Base-by-base conservation (phyloP, 106 monocot species). In the Hemerocallis citrina region DNA sequence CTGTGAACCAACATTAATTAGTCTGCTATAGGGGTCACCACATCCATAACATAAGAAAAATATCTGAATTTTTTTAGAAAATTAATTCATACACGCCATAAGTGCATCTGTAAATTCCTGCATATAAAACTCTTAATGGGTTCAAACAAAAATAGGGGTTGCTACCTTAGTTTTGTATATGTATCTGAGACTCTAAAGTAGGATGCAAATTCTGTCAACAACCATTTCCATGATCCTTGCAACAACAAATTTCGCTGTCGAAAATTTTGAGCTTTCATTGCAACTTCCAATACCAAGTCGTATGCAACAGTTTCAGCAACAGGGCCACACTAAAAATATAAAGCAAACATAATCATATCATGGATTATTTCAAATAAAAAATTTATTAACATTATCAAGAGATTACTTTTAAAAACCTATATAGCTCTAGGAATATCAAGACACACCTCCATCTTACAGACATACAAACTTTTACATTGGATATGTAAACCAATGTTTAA, bases 271-370 rank as follows among this genome's bases (percentile, higher is more conserved):
- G 75, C 72, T 79, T 98, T 98, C 91, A 98, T 91, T 43, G 96
- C 88, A 52, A 98, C 91, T 77, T 92, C 96, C 54, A 98, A 44
- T 36, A 85, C 87, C 37, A 92, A 69, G 66, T 98, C 91, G 71
- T 92, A 98, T 59, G 96, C 96, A 33, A 92, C 91, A 34, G 96
- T 98, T 71, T 98, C 96, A 36, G 96, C 96, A 74, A 98, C 81
- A 88, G 88, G 82, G 7, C 91, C 91, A 62, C 81, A 91, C 96
- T 98, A 62, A 52, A 75, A 63, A 60, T 13, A 59, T n/a, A n/a
- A n/a, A n/a, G n/a, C n/a, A n/a, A n/a, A n/a, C n/a, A n/a, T n/a
- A n/a, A n/a, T n/a, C n/a, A n/a, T n/a, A n/a, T n/a, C n/a, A n/a
- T n/a, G n/a, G n/a, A n/a, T n/a, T n/a, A n/a, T n/a, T n/a, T n/a